phyloP scores from a whole-genome alignment of 176 grass and related monocot genomes.

The Avena atlantica region DNA sequence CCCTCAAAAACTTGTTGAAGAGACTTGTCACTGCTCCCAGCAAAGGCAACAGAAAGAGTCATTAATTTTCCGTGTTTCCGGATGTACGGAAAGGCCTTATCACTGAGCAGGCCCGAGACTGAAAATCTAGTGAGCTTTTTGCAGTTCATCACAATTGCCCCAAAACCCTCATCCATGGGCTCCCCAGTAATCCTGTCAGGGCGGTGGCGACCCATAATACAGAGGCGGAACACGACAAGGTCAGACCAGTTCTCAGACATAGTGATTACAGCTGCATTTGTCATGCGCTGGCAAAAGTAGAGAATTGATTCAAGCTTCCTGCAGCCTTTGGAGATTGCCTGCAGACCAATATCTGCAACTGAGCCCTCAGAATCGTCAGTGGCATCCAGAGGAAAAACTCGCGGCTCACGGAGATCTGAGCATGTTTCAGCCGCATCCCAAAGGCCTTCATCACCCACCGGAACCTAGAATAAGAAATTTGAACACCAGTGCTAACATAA shows the following conservation, averaged over 20 bases:
- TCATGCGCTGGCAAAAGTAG: constrained; percentile 89
- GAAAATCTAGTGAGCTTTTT: constrained; percentile 84
- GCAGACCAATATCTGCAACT: constrained; percentile 73
- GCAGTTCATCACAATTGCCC: constrained; percentile 85
- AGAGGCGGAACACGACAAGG: constrained; percentile 88
- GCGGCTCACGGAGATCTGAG: constrained; percentile 66
- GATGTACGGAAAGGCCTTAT: no score
- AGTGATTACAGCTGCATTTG: constrained; percentile 72
- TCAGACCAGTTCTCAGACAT: constrained; percentile 79
- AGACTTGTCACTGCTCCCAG: no score
- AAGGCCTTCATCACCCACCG: constrained; percentile 83
- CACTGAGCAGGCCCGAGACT: constrained; percentile 59
- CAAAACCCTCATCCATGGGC: constrained; percentile 90
- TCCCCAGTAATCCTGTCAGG: constrained; percentile 65
- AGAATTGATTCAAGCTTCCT: constrained; percentile 77
- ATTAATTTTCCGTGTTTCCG: no score
- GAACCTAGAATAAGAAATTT: constrained; percentile 51
- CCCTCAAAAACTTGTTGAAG: no score
- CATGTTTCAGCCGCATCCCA: constrained; percentile 75
- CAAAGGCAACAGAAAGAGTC: no score
- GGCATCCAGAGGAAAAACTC: constrained; percentile 77
- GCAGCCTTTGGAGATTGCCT: constrained; percentile 81
- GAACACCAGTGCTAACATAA: not conserved
- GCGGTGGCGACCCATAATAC: constrained; percentile 76
- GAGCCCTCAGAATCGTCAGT: constrained; percentile 72